A percentile compares a stretch with the other conserved stretches of the same genome.
These are phyloP conservation scores for Amaranthus cruentus DNA, from an alignment of 148 eudicot species.

Conservation along the genomic window DNA sequence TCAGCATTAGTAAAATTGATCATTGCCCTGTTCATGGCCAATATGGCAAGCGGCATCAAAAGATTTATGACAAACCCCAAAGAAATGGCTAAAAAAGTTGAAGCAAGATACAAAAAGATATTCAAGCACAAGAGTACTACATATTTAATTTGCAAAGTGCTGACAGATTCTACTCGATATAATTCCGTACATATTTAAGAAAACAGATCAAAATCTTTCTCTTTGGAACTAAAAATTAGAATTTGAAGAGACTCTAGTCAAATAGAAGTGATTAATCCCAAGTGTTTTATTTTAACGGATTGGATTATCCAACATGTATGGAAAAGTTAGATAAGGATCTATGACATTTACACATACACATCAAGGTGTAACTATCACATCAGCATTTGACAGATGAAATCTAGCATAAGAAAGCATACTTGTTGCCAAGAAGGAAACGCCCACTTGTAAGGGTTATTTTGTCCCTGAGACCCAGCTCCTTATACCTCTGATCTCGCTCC, in stretches of 20 bases:
- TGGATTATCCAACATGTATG: not conserved
- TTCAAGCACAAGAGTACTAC: no score
- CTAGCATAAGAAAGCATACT: slow-evolving; percentile 44
- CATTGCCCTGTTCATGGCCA: no score
- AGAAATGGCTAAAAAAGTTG: no score
- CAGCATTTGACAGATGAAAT: not conserved
- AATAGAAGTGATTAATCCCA: not conserved
- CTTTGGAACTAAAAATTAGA: not conserved
- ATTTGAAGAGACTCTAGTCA: not conserved
- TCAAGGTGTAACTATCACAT: not conserved
- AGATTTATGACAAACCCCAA: no score
- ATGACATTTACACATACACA: no score
- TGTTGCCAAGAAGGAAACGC: slow-evolving; percentile 96
- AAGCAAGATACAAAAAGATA: no score
- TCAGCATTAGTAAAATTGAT: no score
- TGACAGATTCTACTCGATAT: no score
- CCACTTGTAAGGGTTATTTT: slow-evolving; percentile 97
- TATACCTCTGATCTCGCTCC: slow-evolving; percentile 99
- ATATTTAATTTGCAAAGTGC: no score
- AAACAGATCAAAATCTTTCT: no score
- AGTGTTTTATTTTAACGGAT: not conserved
- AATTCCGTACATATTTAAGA: no score
- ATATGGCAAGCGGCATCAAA: no score
- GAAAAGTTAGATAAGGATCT: not conserved
- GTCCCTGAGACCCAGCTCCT: slow-evolving; percentile 94